These are phyloP conservation scores for Phycomyces nitens DNA, from an alignment of 192 early-diverging fungal species.

Conservation along the genomic window DNA sequence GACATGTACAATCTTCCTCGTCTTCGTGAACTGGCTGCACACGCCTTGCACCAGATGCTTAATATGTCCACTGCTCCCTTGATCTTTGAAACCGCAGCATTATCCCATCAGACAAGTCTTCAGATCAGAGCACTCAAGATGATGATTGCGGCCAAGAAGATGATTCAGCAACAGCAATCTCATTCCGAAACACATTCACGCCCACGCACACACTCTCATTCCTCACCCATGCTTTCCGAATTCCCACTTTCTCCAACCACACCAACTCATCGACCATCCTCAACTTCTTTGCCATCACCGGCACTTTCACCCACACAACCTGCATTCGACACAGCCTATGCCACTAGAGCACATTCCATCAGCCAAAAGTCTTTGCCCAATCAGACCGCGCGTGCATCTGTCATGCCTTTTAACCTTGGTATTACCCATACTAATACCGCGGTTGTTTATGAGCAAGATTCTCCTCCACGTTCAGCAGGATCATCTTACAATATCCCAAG, in stretches of 20 bases:
- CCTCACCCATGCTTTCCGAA: neutral
- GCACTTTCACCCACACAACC: too few species aligned
- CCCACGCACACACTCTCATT: neutral
- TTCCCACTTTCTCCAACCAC: neutral
- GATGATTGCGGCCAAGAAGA: conserved; percentile 57
- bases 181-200: neutral
- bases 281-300: too few species aligned
- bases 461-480: too few species aligned
- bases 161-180: conserved; percentile 30
- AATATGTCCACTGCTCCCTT: conserved; percentile 60
- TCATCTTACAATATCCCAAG: too few species aligned
- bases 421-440: too few species aligned
- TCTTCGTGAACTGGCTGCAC: conserved; percentile 51
- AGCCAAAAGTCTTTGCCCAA: too few species aligned
- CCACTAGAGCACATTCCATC: too few species aligned
- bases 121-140: conserved; percentile 56
- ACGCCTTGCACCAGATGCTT: conserved; percentile 60
- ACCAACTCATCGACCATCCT: neutral
- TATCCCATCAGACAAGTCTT: conserved; percentile 60
- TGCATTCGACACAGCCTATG: too few species aligned
- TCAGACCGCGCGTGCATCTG: too few species aligned
- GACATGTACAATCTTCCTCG: conserved; percentile 59
- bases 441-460: too few species aligned
- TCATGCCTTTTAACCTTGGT: too few species aligned
- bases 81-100: conserved; percentile 62